A percentile compares a stretch with the other conserved stretches of the same genome.
Evolutionary conservation across 2,329 filamentous ascomycete species (phyloP).

Genomic region (Aschersonia sp.): DNA sequence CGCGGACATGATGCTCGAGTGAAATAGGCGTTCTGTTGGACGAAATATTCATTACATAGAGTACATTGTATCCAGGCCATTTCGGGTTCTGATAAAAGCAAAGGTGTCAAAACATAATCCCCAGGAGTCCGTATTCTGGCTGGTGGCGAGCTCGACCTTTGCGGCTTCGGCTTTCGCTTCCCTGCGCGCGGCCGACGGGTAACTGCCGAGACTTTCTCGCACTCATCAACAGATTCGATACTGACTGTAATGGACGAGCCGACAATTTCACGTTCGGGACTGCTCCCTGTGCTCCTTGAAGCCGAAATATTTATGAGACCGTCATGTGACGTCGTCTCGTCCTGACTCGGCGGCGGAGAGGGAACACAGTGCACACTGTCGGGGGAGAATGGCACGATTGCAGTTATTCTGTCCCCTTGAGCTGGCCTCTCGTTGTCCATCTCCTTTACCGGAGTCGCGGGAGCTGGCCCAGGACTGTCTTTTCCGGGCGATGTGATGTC

Average conservation of each 20-base stretch:
- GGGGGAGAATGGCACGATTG: conserved; percentile 15
- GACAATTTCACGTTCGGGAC: too few relatives aligned
- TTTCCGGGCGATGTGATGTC: conserved; percentile 37
- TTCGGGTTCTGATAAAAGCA: conserved; percentile 58
- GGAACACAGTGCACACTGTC: conserved; percentile 13
- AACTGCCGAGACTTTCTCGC: conserved; percentile 2
- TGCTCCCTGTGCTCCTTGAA: too few relatives aligned
- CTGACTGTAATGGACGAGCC: conserved; percentile 10
- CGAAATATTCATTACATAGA: conserved; percentile 68
- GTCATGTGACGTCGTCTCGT: background rate
- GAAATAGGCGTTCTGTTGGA: conserved; percentile 77
- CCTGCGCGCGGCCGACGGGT: conserved; percentile 10
- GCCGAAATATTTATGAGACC: background rate
- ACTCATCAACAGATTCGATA: conserved; percentile 11
- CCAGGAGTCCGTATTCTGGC: conserved; percentile 42
- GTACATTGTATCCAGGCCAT: conserved; percentile 83
- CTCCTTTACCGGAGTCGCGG: conserved; percentile 14
- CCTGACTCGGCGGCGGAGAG: conserved; percentile 11
- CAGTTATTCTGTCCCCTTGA: conserved; percentile 1
- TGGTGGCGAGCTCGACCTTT: conserved; percentile 18
- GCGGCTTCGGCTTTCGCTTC: conserved; percentile 17
- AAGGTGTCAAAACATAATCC: conserved; percentile 70
- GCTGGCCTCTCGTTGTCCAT: conserved; percentile 4
- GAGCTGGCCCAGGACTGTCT: conserved; percentile 24
- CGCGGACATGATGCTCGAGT: conserved; percentile 77